phyloP scores from a whole-genome alignment of 2,329 filamentous ascomycete genomes.

The Gyromitra esculenta region DNA sequence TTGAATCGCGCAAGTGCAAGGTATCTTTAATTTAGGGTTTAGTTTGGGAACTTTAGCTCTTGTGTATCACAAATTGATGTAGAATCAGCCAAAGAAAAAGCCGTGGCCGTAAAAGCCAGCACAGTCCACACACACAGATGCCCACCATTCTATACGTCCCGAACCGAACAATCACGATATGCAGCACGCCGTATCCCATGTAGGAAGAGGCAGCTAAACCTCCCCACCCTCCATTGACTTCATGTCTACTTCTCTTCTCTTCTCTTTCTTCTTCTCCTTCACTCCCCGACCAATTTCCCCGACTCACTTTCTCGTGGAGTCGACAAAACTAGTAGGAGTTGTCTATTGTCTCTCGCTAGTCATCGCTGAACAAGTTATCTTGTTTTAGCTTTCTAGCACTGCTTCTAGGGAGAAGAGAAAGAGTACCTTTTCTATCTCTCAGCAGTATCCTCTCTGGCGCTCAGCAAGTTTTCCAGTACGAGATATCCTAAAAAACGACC shows the following conservation, averaged over 20 bases:
- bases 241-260: neutral
- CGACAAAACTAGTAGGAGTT: slow-evolving; percentile 36
- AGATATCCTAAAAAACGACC: slow-evolving; percentile 7
- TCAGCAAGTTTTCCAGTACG: slow-evolving; percentile 9
- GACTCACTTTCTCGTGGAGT: slow-evolving; percentile 27
- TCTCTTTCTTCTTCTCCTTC: slow-evolving; percentile 18
- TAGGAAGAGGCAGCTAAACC: slow-evolving; percentile 46
- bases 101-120: slow-evolving; percentile 10
- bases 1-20: slow-evolving; percentile 20
- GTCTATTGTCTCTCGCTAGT: slow-evolving; percentile 7
- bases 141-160: slow-evolving; percentile 31
- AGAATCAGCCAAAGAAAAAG: slow-evolving; percentile 15
- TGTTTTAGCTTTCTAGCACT: neutral
- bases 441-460: neutral
- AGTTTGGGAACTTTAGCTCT: slow-evolving; percentile 9
- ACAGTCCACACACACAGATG: slow-evolving; percentile 10
- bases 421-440: neutral
- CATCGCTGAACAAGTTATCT: slow-evolving; percentile 13
- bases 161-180: slow-evolving; percentile 40
- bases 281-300: slow-evolving; percentile 7
- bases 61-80: slow-evolving; percentile 29
- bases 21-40: slow-evolving; percentile 21
- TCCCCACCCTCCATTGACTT: slow-evolving; percentile 29
- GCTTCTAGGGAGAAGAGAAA: slow-evolving; percentile 15
- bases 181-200: slow-evolving; percentile 46